Conservation (phyloP, 495 filamentous ascomycete genomes). For the Tetracladium marchalianum region DNA sequence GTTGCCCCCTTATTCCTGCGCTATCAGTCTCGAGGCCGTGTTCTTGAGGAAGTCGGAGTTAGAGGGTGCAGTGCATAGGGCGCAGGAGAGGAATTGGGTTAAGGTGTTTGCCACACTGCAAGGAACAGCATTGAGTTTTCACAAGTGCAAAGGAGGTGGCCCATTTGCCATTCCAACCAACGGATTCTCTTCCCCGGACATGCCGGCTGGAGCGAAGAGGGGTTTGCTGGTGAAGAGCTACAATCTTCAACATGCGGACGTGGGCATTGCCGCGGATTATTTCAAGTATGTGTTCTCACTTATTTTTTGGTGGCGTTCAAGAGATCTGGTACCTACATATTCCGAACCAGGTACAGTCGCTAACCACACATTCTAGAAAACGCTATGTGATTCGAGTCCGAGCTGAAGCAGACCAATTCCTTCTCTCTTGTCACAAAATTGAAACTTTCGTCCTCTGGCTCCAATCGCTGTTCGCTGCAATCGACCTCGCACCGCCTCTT, state of each 20-base stretch:
- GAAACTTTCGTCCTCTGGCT: constrained; percentile 47
- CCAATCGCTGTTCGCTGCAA: constrained; percentile 38
- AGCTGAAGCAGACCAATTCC: constrained; percentile 53
- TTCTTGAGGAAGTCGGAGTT: constrained; percentile 49
- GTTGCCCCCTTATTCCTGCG: constrained; percentile 45
- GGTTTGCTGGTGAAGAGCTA: constrained; percentile 43
- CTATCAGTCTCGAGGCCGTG: constrained; percentile 38
- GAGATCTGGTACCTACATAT: constrained; percentile 3
- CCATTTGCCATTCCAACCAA: constrained; percentile 25
- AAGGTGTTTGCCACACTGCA: constrained; percentile 46
- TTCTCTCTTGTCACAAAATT: constrained; percentile 43
- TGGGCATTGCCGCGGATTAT: constrained; percentile 55
- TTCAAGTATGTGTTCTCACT: constrained; percentile 44
- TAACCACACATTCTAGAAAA: no score
- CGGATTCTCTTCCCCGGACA: constrained; percentile 28
- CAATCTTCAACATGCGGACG: constrained; percentile 54
- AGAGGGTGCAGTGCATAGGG: constrained; percentile 41
- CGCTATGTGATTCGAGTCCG: constrained; percentile 52
- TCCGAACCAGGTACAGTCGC: background rate
- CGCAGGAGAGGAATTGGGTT: constrained; percentile 42
- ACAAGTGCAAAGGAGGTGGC: constrained; percentile 37
- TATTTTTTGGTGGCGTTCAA: background rate
- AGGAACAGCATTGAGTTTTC: constrained; percentile 50
- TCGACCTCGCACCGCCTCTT: constrained; percentile 41
- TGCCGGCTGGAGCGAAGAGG: constrained; percentile 30